Evolutionary conservation across 129 eudicot species (phyloP), one percentile per base, ranked within the genome.

Genomic region (Tagetes patula): DNA sequence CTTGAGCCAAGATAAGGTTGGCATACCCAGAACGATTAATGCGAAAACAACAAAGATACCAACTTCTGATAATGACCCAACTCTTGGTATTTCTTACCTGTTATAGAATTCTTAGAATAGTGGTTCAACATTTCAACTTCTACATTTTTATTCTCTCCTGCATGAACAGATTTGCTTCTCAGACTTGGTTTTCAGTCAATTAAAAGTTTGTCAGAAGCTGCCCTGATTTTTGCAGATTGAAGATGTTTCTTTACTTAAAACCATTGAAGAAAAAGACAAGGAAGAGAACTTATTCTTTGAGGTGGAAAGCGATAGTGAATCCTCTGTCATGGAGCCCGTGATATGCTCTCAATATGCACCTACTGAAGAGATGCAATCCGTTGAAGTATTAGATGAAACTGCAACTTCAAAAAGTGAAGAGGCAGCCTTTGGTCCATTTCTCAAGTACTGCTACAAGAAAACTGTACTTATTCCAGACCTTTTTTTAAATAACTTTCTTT

Each of bases 221-320:
- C 67, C 74, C 33, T 72, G 32, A 45, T 75, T 58, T 71, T 46
- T 78, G 77, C 84, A 94, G 99, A 87, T 90, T 2, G 91, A 94
- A 5, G 78, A 80, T 82, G 80, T 94, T 58, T 78, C 96, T 52
- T 53, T 52, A 83, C 80, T 86, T 68, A 86, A 77, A 61, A 78
- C 63, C 36, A 12, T 67, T 58, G 79, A 50, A 39, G 54, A 37
- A 67, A 67, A 70, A 63, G 73, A 72, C 72, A 77, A 8, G 60
- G 75, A 75, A 36, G 77, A 67, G 66, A 73, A 83, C 69, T 75
- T 54, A 8, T 10, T 66, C 30, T 50, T 70, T 42, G 77, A 68
- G 49, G 67, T 9, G 33, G 80, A 74, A 60, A 72, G 43, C 55
- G 30, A 56, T 34, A 54, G 32, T 68, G 78, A 71, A 38, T 65